Evolutionary conservation across 2,329 filamentous ascomycete genomes (phyloP).

Genomic region (Colletotrichum spinosum): DNA sequence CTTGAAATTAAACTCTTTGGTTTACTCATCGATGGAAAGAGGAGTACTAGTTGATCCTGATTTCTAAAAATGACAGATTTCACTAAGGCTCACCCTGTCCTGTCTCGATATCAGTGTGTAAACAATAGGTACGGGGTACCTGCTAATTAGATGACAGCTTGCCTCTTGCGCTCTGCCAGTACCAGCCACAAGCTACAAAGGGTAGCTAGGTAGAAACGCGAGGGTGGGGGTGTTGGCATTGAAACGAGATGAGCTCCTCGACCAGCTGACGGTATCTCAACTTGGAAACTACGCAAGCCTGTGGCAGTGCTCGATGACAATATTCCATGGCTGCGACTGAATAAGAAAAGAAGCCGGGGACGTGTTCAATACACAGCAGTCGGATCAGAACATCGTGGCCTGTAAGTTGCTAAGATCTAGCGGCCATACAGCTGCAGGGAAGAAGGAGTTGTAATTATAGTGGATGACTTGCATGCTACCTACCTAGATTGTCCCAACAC

Average conservation of each 20-base stretch:
- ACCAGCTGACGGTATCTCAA: conserved; percentile 8
- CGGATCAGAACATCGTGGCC: background rate
- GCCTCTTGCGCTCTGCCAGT: background rate
- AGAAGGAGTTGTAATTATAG: background rate
- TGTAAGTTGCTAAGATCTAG: background rate
- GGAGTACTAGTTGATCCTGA: too few species aligned
- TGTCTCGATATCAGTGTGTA: conserved; percentile 1
- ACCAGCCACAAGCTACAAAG: background rate
- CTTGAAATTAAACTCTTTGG: background rate
- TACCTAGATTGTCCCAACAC: too few species aligned
- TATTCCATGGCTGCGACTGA: background rate
- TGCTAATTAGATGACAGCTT: background rate
- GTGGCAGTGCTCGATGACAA: conserved; percentile 33
- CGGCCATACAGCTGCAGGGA: background rate
- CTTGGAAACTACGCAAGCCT: conserved; percentile 8
- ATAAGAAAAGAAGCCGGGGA: conserved; percentile 13
- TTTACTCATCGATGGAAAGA: background rate
- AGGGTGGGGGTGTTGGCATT: conserved; percentile 11
- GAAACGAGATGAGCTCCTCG: conserved; percentile 28
- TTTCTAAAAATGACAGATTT: conserved; percentile 20
- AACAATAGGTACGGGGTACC: too few species aligned
- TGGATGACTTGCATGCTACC: background rate
- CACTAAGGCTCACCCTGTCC: background rate
- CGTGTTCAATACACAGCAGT: conserved; percentile 11
- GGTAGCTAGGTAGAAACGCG: background rate